Percentiles rank a stretch among this genome's conserved stretches.
Conservation (phyloP, 768 basidiomycete genomes). For the Fomitopsis pulvina region DNA sequence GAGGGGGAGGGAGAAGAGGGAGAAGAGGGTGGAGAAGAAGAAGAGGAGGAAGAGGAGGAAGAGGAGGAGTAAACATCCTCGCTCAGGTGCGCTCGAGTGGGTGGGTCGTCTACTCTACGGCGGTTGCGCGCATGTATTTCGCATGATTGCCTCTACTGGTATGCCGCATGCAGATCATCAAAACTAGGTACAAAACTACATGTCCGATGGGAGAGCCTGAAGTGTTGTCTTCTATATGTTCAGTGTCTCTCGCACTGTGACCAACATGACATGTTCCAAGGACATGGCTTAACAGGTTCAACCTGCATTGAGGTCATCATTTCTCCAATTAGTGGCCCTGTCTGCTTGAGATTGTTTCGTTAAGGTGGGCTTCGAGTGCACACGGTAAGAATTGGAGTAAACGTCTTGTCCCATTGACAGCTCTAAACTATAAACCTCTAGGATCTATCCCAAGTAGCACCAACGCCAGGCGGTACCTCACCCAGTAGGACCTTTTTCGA, state of each 20-base stretch:
- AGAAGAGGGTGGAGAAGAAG: not conserved
- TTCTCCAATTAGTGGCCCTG: no score
- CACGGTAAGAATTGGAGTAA: not conserved
- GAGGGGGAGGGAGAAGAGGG: constrained; percentile 38
- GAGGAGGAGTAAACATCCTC: not conserved
- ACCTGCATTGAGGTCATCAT: no score
- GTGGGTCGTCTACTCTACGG: constrained; percentile 1
- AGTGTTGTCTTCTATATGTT: no score
- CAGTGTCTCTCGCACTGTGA: no score
- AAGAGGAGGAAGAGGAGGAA: not conserved
- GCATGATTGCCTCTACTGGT: constrained; percentile 11
- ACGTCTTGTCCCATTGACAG: not conserved
- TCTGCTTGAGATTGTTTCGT: no score
- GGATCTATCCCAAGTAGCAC: not conserved
- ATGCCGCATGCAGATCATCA: constrained; percentile 13
- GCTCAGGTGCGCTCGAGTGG: constrained; percentile 5
- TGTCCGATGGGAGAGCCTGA: no score
- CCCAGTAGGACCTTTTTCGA: not conserved
- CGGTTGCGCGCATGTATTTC: constrained; percentile 5
- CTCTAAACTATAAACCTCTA: not conserved
- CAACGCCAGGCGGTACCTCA: not conserved
- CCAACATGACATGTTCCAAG: no score
- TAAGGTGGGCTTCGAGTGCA: not conserved
- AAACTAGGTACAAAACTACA: not conserved
- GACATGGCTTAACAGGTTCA: no score